Conservation (phyloP, 257 asterid genomes). For the Paraleonurus japonicus region DNA sequence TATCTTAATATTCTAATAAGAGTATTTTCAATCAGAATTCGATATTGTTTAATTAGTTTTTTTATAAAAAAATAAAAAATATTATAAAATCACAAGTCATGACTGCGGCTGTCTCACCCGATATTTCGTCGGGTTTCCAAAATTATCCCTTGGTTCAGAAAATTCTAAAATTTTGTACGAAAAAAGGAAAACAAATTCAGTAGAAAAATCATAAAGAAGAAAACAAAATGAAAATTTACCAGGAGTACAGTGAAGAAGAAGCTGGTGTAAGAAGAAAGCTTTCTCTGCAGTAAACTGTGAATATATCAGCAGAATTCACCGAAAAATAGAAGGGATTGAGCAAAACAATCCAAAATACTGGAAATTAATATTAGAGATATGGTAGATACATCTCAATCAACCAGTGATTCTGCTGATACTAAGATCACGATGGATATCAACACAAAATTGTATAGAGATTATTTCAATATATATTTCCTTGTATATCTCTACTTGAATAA, state of each 20-base stretch:
- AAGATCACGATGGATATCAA: no score
- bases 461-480: no score
- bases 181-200: slow-evolving; percentile 19
- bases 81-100: no score
- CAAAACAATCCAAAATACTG: slow-evolving; percentile 26
- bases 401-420: no score
- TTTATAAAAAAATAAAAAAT: no score
- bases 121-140: slow-evolving; percentile 30
- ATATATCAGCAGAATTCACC: slow-evolving; percentile 24
- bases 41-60: no score
- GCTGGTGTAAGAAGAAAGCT: slow-evolving; percentile 22
- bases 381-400: no score
- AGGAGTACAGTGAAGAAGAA: slow-evolving; percentile 1
- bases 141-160: slow-evolving; percentile 21
- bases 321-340: slow-evolving; percentile 30
- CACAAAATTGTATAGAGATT: no score
- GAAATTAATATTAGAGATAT: no score
- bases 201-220: not conserved
- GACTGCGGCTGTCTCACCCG: slow-evolving; percentile 33
- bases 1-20: no score
- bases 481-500: no score
- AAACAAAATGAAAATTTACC: not conserved
- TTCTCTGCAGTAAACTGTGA: slow-evolving; percentile 23
- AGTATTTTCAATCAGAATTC: no score
- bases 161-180: not conserved